Base-by-base conservation (phyloP, 306 rosid genomes). In the Mucuna pruriens region DNA sequence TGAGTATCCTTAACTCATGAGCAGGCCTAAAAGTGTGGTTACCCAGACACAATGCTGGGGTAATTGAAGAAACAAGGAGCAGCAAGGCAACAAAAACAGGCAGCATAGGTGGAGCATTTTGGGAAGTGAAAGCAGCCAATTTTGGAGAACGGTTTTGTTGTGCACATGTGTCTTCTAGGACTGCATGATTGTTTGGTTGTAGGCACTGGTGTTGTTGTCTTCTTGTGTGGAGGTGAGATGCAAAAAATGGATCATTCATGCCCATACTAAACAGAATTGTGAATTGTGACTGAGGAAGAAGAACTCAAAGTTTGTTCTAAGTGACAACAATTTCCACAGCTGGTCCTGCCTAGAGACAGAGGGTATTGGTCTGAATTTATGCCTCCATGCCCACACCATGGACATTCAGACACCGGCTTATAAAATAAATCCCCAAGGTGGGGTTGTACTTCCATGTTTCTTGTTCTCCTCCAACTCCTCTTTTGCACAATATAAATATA, bases 71-170 rank as follows among this genome's bases (percentile, higher is more conserved):
- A 79, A 80, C 42, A 54, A 91, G 81, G 44, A 93, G 86, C 55
- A 95, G 88, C 74, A 88, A 85, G 83, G 52, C 83, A 90, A 93
- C 91, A 89, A 91, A 79, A 74, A 86, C 80, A 87, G 86, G 88
- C 78, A 84, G 51, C 71, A 85, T 13, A 68, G 82, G 70, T 68
- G 44, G 49, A 81, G 65, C 25, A 44, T 74, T 72, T 57, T 3
- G 86, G 62, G 74, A 81, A 82, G 57, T 15, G 60, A 84, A 76
- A 85, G 86, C 16, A 77, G 87, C 82, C 84, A 90, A 84, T 62
- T 83, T 86, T 17, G 82, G 84, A 69, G 86, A 84, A 83, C 88
- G 92, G 80, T 86, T 78, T 17, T 29, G 82, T 57, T 63, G 72
- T 38, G 84, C 40, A 44, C 55, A 80, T 85, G 89, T 85, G 76